Percentiles rank a stretch among this genome's conserved stretches.
phyloP scores from a whole-genome alignment of 2,329 filamentous ascomycete species.

The Nakataea oryzae region DNA sequence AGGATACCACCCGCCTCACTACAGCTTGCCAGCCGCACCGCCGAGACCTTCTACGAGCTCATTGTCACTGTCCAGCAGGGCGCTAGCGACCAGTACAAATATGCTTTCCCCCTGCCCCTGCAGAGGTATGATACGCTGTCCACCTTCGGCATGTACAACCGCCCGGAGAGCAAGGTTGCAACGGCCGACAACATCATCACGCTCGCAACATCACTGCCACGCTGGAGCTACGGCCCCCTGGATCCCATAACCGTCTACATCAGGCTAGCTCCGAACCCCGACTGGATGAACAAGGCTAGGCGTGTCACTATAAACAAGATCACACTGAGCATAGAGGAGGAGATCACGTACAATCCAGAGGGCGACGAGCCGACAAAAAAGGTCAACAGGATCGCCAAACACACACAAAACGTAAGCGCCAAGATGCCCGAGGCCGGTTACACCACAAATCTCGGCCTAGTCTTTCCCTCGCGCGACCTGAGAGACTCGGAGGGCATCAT shows the following conservation, averaged over 20 bases:
- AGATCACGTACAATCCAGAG: conserved; percentile 97
- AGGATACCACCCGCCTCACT: conserved; percentile 87
- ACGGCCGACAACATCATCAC: conserved; percentile 87
- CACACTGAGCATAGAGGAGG: conserved; percentile 87
- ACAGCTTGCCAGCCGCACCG: conserved; percentile 83
- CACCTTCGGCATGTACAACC: conserved; percentile 99
- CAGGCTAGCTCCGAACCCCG: conserved; percentile 81
- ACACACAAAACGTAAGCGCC: conserved; percentile 68
- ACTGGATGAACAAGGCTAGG: conserved; percentile 83
- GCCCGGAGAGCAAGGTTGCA: conserved; percentile 77
- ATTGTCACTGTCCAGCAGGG: conserved; percentile 94
- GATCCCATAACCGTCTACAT: conserved; percentile 96
- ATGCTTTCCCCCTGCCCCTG: conserved; percentile 82
- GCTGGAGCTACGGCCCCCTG: conserved; percentile 92
- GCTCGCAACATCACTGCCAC: conserved; percentile 79
- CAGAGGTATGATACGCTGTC: conserved; percentile 92
- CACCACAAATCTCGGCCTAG: conserved; percentile 80
- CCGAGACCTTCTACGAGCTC: conserved; percentile 93
- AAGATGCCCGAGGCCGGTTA: conserved; percentile 88
- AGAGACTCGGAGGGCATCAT: conserved; percentile 82
- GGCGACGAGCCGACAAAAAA: conserved; percentile 91
- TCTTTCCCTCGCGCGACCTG: conserved; percentile 83
- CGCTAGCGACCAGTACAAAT: conserved; percentile 76
- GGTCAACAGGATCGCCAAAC: conserved; percentile 75
- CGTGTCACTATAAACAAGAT: conserved; percentile 92